phyloP scores from a whole-genome alignment of 352 stramenopile species.

The Globisporangium sylvaticum region DNA sequence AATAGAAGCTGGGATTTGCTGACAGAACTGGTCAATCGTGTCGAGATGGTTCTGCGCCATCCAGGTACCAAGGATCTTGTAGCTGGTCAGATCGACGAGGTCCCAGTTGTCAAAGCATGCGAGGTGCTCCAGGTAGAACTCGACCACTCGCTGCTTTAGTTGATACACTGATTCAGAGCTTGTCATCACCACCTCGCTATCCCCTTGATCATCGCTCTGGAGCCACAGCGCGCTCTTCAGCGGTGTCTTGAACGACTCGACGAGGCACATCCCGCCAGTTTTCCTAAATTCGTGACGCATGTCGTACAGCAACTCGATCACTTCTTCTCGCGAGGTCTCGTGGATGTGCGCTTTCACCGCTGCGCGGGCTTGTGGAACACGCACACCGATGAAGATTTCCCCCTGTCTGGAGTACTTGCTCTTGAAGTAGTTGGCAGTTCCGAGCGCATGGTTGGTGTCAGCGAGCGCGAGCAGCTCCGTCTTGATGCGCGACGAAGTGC shows the following conservation, averaged over 20 bases:
- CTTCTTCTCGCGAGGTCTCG: background rate
- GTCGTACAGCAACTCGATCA: constrained; percentile 13
- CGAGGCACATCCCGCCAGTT: constrained; percentile 14
- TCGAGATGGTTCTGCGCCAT: constrained; percentile 8
- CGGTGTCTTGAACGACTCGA: constrained; percentile 14
- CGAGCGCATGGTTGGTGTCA: background rate
- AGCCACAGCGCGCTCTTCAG: background rate
- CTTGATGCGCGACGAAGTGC: constrained; percentile 3
- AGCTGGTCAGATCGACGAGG: constrained; percentile 16
- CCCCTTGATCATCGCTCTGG: too few relatives aligned
- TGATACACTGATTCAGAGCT: background rate
- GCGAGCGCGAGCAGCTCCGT: constrained; percentile 11
- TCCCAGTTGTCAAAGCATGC: constrained; percentile 22
- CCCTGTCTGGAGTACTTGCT: constrained; percentile 7
- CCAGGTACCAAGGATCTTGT: constrained; percentile 15
- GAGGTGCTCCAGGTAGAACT: constrained; percentile 17
- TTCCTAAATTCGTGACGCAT: constrained; percentile 17
- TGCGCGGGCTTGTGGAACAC: constrained; percentile 13
- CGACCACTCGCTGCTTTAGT: background rate
- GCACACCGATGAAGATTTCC: constrained; percentile 19
- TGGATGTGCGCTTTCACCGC: constrained; percentile 12
- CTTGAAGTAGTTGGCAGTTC: constrained; percentile 14
- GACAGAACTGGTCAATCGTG: background rate
- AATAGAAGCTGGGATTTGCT: background rate
- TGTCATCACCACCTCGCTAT: too few relatives aligned